phyloP scores from a whole-genome alignment of 2,329 filamentous ascomycete genomes.

The Fusarium sp. region DNA sequence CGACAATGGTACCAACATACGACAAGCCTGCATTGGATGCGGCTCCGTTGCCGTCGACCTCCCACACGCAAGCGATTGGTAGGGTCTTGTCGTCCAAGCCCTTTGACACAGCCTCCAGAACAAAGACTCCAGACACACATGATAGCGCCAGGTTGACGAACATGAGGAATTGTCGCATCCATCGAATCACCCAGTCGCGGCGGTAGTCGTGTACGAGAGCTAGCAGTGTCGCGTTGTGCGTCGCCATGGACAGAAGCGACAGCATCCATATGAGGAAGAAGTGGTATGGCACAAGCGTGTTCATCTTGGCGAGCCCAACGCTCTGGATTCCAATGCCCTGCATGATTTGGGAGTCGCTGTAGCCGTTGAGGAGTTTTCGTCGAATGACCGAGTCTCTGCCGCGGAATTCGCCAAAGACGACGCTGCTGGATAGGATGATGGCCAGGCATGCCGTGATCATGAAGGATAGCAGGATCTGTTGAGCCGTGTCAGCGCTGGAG shows the following conservation, averaged over 20 bases:
- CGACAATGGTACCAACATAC: constrained; percentile 70
- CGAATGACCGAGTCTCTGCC: constrained; percentile 64
- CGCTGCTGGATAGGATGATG: constrained; percentile 65
- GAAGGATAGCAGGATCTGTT: constrained; percentile 68
- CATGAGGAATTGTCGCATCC: constrained; percentile 75
- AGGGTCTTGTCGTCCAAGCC: constrained; percentile 64
- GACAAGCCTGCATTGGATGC: constrained; percentile 59
- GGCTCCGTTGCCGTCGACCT: constrained; percentile 52
- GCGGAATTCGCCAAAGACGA: constrained; percentile 67
- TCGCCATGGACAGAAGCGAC: constrained; percentile 72
- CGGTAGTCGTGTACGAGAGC: constrained; percentile 75
- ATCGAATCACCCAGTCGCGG: constrained; percentile 74
- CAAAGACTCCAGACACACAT: constrained; percentile 66
- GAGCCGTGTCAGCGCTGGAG: constrained; percentile 16
- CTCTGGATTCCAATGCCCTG: constrained; percentile 77
- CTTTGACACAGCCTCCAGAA: constrained; percentile 66
- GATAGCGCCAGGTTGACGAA: constrained; percentile 72
- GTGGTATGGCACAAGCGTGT: constrained; percentile 72
- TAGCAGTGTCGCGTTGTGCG: constrained; percentile 74
- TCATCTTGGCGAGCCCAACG: constrained; percentile 71
- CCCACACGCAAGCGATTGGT: constrained; percentile 73
- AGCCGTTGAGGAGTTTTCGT: constrained; percentile 73
- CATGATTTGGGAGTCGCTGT: constrained; percentile 77
- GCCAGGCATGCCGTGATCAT: constrained; percentile 72
- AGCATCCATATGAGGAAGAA: constrained; percentile 80